phyloP scores from a whole-genome alignment of 768 basidiomycete genomes.

The Serendipita sp. region DNA sequence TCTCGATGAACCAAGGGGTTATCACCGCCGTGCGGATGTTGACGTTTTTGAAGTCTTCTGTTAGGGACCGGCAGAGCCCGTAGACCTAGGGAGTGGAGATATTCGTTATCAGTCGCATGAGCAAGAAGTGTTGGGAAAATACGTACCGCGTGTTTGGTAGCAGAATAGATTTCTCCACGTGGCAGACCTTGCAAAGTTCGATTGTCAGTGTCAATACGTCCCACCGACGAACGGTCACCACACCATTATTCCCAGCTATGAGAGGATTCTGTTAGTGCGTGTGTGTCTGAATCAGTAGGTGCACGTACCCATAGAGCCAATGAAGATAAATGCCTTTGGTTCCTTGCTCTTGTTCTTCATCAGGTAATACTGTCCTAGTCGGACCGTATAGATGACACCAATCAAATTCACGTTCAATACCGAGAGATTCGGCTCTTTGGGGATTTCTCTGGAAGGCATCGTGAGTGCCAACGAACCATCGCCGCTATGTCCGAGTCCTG shows the following conservation, averaged over 20 bases:
- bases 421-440: conserved; percentile 28
- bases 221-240: neutral
- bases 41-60: conserved; percentile 21
- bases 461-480: neutral
- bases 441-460: conserved; percentile 21
- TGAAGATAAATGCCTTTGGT: conserved; percentile 36
- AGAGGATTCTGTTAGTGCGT: neutral
- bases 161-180: conserved; percentile 29
- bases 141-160: conserved; percentile 36
- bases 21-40: conserved; percentile 32
- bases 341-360: conserved; percentile 19
- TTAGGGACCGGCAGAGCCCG: conserved; percentile 36
- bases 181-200: conserved; percentile 37
- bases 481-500: neutral
- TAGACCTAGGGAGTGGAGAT: conserved; percentile 15
- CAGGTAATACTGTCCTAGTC: conserved; percentile 40
- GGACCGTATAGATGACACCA: conserved; percentile 33
- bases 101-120: neutral
- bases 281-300: neutral
- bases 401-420: conserved; percentile 37
- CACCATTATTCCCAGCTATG: neutral
- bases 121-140: neutral
- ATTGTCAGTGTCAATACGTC: neutral
- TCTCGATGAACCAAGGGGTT: conserved; percentile 41
- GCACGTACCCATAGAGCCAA: conserved; percentile 37